Evolutionary conservation across 139 green algal genomes (phyloP).

Genomic region (Coelastrella sp.): DNA sequence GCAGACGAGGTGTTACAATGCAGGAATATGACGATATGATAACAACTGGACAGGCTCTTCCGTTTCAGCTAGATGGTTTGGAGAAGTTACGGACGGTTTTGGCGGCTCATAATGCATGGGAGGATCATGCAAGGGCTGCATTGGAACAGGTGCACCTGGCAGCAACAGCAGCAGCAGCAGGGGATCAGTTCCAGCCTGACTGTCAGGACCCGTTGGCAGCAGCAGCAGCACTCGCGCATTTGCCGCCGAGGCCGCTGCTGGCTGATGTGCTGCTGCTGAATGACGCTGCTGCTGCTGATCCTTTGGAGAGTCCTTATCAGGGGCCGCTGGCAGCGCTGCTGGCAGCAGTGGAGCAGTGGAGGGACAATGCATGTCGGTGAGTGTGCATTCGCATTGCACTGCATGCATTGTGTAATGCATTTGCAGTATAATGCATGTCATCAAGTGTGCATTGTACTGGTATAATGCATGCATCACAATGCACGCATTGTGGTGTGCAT

Average conservation of each 20-base stretch:
- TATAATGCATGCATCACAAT: no score
- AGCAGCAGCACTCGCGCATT: neutral
- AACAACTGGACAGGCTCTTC: slow-evolving; percentile 7
- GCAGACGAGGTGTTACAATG: neutral
- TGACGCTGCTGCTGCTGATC: slow-evolving; percentile 34
- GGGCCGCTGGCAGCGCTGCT: slow-evolving; percentile 2
- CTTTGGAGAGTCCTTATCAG: neutral
- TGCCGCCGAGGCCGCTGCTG: slow-evolving; percentile 3
- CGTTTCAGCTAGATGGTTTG: slow-evolving; percentile 21
- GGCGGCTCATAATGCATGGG: slow-evolving; percentile 1
- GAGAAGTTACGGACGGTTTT: neutral
- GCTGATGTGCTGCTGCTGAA: slow-evolving; percentile 15
- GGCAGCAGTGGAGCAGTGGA: slow-evolving; percentile 15
- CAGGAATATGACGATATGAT: neutral
- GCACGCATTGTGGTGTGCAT: no score
- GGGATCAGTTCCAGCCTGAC: no score
- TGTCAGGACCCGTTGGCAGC: neutral
- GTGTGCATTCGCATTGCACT: neutral
- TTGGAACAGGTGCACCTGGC: neutral
- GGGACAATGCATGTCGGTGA: slow-evolving; percentile 9
- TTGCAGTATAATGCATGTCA: neutral
- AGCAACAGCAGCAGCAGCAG: neutral
- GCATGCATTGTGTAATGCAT: neutral
- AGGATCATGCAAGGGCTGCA: neutral
- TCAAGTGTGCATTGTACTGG: neutral